These are phyloP conservation scores for Filosporella fistucella DNA, from an alignment of 495 filamentous ascomycete species.

Conservation along the genomic window DNA sequence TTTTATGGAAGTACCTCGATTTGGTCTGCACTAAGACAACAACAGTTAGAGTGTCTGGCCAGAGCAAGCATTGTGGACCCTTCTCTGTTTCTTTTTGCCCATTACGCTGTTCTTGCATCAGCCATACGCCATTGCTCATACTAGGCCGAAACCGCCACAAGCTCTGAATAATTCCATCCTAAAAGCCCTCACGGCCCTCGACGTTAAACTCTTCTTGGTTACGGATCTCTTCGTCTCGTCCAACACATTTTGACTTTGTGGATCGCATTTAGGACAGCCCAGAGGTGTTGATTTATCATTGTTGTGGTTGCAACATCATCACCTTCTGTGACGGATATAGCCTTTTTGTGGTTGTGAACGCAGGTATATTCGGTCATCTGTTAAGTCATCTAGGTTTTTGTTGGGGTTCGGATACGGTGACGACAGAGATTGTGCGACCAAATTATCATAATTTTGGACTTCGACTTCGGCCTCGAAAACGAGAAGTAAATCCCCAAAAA, in stretches of 20 bases:
- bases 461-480: too few relatives aligned
- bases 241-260: constrained; percentile 5
- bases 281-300: not conserved
- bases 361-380: too few relatives aligned
- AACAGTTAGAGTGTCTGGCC: not conserved
- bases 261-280: not conserved
- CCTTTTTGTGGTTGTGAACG: too few relatives aligned
- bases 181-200: constrained; percentile 15
- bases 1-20: constrained; percentile 7
- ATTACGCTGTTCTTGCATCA: constrained; percentile 20
- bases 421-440: not conserved
- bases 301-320: not conserved
- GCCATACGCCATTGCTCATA: constrained; percentile 17
- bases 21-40: too few relatives aligned
- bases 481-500: too few relatives aligned
- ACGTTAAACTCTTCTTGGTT: constrained; percentile 15
- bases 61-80: not conserved
- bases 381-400: not conserved
- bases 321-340: too few relatives aligned
- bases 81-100: too few relatives aligned
- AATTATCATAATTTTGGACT: not conserved
- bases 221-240: constrained; percentile 9
- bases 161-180: constrained; percentile 11
- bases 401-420: not conserved
- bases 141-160: constrained; percentile 13